phyloP scores from a whole-genome alignment of 768 basidiomycete genomes.

The Dacryopinax primogenitus region DNA sequence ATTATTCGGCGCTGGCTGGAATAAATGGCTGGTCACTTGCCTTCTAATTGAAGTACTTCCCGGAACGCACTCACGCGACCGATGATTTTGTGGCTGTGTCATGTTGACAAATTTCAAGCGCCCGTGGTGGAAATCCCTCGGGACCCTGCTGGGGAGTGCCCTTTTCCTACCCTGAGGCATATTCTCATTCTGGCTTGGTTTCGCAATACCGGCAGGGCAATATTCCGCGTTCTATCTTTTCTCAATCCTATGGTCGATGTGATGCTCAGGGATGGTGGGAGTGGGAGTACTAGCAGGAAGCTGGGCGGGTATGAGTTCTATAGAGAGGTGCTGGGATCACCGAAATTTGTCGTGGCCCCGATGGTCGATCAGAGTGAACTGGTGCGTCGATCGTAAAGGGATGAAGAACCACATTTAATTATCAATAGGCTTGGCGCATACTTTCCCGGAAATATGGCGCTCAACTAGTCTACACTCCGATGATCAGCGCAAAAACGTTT shows the following conservation, averaged over 20 bases:
- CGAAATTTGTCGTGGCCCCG: slow-evolving; percentile 84
- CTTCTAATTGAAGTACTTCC: too few relatives aligned
- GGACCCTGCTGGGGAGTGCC: too few relatives aligned
- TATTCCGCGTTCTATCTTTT: not conserved
- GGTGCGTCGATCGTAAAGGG: too few relatives aligned
- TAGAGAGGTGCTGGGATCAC: slow-evolving; percentile 59
- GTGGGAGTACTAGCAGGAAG: slow-evolving; percentile 26
- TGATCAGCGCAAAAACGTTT: slow-evolving; percentile 93
- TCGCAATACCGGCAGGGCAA: not conserved
- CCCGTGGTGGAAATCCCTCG: too few relatives aligned
- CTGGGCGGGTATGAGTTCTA: slow-evolving; percentile 76
- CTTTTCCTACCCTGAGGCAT: too few relatives aligned
- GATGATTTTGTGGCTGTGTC: too few relatives aligned
- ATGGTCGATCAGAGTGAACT: slow-evolving; percentile 99
- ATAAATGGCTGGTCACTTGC: too few relatives aligned
- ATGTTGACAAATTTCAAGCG: too few relatives aligned
- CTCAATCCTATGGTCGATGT: not conserved
- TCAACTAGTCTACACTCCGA: slow-evolving; percentile 86
- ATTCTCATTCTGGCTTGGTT: slow-evolving; percentile 1
- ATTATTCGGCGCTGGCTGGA: not conserved
- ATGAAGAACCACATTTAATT: too few relatives aligned
- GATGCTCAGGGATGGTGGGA: not conserved
- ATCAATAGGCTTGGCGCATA: slow-evolving; percentile 69
- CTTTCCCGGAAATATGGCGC: slow-evolving; percentile 73
- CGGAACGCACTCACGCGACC: too few relatives aligned